Evolutionary conservation across 75 land plant species (phyloP).

Genomic region (Cupressus sempervirens): DNA sequence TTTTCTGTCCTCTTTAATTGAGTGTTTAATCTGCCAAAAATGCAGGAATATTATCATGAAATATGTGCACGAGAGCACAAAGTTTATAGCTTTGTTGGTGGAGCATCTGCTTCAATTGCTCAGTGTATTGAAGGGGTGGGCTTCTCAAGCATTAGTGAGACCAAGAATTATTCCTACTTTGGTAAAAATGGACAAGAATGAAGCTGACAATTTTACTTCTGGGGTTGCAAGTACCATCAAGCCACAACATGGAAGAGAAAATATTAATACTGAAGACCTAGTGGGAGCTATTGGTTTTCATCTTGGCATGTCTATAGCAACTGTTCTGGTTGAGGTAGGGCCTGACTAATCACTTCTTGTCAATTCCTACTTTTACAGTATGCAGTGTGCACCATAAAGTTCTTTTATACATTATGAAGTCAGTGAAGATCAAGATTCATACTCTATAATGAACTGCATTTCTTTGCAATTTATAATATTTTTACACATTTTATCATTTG

Average conservation of each 20-base stretch:
- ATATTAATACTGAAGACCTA: neutral
- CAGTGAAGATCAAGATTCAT: neutral
- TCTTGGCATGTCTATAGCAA: slow-evolving; percentile 41
- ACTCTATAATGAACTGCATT: neutral
- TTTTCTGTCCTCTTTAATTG: neutral
- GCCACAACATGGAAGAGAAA: neutral
- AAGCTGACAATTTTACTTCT: neutral
- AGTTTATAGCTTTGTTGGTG: neutral
- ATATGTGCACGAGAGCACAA: neutral
- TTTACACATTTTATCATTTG: neutral
- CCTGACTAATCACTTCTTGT: neutral
- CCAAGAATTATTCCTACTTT: neutral
- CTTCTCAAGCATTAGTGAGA: neutral
- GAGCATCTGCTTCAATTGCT: neutral
- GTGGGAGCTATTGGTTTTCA: slow-evolving; percentile 30
- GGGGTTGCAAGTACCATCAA: neutral
- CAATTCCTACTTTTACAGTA: neutral
- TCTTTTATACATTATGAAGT: neutral
- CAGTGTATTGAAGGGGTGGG: neutral
- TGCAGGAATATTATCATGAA: neutral
- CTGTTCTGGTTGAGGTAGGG: slow-evolving; percentile 30
- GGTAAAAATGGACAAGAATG: neutral
- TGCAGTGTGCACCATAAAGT: neutral
- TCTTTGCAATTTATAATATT: neutral
- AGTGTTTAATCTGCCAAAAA: neutral